Conservation (phyloP, 768 basidiomycete genomes). For the Kwoniella sp. region DNA sequence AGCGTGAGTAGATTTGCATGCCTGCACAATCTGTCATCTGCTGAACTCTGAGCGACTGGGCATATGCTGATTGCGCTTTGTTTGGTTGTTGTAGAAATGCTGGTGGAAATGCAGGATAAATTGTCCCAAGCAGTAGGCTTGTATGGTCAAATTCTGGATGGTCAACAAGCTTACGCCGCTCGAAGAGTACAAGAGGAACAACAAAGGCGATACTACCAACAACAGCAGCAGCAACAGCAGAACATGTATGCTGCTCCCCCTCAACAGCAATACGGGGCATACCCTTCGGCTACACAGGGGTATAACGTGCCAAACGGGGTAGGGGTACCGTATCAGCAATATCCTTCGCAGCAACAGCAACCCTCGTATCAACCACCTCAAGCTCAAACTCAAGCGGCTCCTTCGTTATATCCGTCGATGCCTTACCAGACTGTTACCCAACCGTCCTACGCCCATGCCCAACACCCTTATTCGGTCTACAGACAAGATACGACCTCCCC, state of each 20-base stretch:
- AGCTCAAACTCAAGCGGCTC: slow-evolving; percentile 17
- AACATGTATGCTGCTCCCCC: slow-evolving; percentile 31
- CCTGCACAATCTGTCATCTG: neutral
- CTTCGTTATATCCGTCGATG: slow-evolving; percentile 45
- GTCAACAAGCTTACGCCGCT: slow-evolving; percentile 63
- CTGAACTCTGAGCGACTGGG: neutral
- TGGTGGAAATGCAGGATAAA: slow-evolving; percentile 93
- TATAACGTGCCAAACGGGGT: slow-evolving; percentile 10
- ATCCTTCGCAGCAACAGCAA: slow-evolving; percentile 6
- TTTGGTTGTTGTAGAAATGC: slow-evolving; percentile 63
- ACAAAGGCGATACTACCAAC: slow-evolving; percentile 43
- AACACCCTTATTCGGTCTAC: slow-evolving; percentile 21
- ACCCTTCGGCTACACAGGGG: slow-evolving; percentile 6
- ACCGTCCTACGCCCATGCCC: slow-evolving; percentile 30
- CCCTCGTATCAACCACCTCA: slow-evolving; percentile 29
- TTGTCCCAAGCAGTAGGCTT: slow-evolving; percentile 86
- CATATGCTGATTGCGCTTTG: neutral
- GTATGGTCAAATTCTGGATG: slow-evolving; percentile 83
- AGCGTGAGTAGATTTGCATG: slow-evolving; percentile 63
- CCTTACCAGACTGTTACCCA: slow-evolving; percentile 36
- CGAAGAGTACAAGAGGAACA: slow-evolving; percentile 45
- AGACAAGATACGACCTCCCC: slow-evolving; percentile 12
- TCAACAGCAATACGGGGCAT: slow-evolving; percentile 1
- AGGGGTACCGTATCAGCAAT: slow-evolving; percentile 6
- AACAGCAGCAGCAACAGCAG: slow-evolving; percentile 40